Conservation (phyloP, 208 protist species). For the Balamuthia mandrillaris region DNA sequence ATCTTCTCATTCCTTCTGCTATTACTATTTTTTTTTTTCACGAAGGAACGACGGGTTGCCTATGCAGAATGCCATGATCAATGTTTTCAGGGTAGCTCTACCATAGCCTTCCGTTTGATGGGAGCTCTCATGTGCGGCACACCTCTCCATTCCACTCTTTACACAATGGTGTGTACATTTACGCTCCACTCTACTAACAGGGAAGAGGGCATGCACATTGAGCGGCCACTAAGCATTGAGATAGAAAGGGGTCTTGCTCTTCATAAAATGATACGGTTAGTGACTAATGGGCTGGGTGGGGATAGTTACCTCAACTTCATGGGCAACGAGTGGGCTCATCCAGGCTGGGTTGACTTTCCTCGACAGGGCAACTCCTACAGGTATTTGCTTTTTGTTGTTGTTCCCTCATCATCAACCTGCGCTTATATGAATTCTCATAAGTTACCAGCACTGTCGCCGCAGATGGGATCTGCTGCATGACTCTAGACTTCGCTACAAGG, state of each 20-base stretch:
- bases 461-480: constrained; percentile 78
- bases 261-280: constrained; percentile 75
- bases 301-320: constrained; percentile 70
- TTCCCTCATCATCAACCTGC: not conserved
- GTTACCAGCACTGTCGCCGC: constrained; percentile 75
- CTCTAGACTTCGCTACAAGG: constrained; percentile 72
- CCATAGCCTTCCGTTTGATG: constrained; percentile 88
- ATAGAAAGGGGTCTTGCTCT: constrained; percentile 78
- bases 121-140: constrained; percentile 83
- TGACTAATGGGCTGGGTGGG: constrained; percentile 2
- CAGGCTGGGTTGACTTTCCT: constrained; percentile 92
- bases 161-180: too few species aligned
- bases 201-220: too few species aligned
- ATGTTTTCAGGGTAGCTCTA: constrained; percentile 88
- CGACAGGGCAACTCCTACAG: constrained; percentile 76
- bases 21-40: not conserved
- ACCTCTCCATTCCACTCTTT: too few species aligned
- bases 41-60: constrained; percentile 73
- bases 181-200: too few species aligned
- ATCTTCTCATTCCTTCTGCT: not conserved
- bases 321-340: constrained; percentile 90
- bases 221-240: constrained; percentile 35
- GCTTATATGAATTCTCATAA: not conserved
- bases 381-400: constrained; percentile 13
- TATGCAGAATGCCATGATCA: constrained; percentile 89